Evolutionary conservation across 768 basidiomycete genomes (phyloP).

Genomic region (Hericium rajendrae): DNA sequence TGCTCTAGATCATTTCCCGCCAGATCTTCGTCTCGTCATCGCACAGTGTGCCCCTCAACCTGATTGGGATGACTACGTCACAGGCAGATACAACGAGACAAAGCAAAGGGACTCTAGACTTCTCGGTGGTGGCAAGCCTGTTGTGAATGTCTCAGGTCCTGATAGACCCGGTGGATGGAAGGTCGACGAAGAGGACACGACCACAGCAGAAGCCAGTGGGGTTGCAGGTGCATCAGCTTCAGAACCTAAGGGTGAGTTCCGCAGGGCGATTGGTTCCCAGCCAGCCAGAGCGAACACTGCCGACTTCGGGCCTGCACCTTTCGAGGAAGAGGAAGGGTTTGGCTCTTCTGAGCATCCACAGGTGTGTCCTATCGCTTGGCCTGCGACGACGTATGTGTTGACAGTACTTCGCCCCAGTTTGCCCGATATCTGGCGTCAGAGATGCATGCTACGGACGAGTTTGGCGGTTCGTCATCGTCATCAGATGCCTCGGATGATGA

Average conservation of each 20-base stretch:
- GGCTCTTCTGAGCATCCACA: slow-evolving; percentile 35
- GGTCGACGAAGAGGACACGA: slow-evolving; percentile 47
- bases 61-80: slow-evolving; percentile 87
- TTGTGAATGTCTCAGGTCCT: slow-evolving; percentile 24
- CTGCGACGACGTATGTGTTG: not conserved
- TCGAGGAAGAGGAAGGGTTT: slow-evolving; percentile 34
- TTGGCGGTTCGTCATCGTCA: slow-evolving; percentile 36
- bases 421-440: slow-evolving; percentile 71
- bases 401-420: slow-evolving; percentile 38
- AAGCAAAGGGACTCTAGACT: slow-evolving; percentile 71
- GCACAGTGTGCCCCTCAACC: slow-evolving; percentile 61
- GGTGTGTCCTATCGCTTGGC: slow-evolving; percentile 22
- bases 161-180: slow-evolving; percentile 37
- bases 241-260: slow-evolving; percentile 48
- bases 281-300: slow-evolving; percentile 44
- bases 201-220: slow-evolving; percentile 1
- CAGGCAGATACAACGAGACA: slow-evolving; percentile 76
- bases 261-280: slow-evolving; percentile 33
- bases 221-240: slow-evolving; percentile 10
- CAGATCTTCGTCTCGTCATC: slow-evolving; percentile 60
- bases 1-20: slow-evolving; percentile 80
- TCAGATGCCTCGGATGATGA: slow-evolving; percentile 49
- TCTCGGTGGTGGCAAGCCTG: slow-evolving; percentile 81
- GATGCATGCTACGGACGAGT: slow-evolving; percentile 52
- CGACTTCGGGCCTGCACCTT: slow-evolving; percentile 49